phyloP scores from a whole-genome alignment of 805 yeast species.

The Pichia gijzeniarum region DNA sequence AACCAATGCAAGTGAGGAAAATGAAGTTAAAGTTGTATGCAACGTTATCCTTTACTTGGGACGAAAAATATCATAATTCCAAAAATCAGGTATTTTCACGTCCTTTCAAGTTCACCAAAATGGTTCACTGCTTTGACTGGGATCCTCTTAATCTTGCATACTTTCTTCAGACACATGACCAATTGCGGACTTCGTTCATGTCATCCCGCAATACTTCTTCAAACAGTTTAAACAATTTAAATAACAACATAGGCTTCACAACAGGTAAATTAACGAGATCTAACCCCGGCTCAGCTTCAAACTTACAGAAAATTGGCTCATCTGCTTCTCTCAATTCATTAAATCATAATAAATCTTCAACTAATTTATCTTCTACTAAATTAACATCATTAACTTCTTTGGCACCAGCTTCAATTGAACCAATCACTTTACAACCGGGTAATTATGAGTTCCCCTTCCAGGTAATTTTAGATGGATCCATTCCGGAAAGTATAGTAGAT shows the following conservation, averaged over 20 bases:
- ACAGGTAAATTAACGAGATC: constrained; percentile 31
- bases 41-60: constrained; percentile 59
- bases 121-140: constrained; percentile 75
- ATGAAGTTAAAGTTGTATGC: constrained; percentile 62
- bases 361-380: constrained; percentile 22
- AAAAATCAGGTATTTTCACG: constrained; percentile 36
- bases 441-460: constrained; percentile 89
- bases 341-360: constrained; percentile 27
- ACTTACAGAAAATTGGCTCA: constrained; percentile 35
- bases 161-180: constrained; percentile 21
- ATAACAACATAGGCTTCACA: constrained; percentile 19
- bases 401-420: constrained; percentile 6
- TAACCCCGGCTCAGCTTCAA: constrained; percentile 28
- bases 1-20: constrained; percentile 63
- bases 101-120: constrained; percentile 50
- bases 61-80: constrained; percentile 43
- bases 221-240: constrained; percentile 7
- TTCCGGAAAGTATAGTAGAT: constrained; percentile 87
- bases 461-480: constrained; percentile 73
- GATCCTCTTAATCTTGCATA: constrained; percentile 54
- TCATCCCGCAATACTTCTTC: background rate
- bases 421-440: constrained; percentile 54
- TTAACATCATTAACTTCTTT: constrained; percentile 14
- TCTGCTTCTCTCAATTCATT: background rate
- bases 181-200: constrained; percentile 17